These are phyloP conservation scores for Agaricus blazei DNA, from an alignment of 768 basidiomycete species.

Conservation along the genomic window DNA sequence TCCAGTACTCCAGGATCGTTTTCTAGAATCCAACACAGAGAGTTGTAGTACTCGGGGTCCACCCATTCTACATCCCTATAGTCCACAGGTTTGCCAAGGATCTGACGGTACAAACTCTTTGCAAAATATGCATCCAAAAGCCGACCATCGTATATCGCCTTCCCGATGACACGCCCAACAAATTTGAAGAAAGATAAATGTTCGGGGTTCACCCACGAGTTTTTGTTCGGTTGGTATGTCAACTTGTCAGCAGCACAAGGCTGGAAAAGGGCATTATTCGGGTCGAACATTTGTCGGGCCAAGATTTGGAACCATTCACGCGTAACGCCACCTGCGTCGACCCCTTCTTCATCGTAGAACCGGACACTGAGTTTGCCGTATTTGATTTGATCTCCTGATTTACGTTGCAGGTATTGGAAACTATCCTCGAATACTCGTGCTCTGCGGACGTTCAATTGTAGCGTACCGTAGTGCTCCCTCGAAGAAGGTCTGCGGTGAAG, in stretches of 20 bases:
- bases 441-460: conserved; percentile 86
- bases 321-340: conserved; percentile 97
- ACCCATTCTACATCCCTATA: conserved; percentile 97
- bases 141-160: conserved; percentile 95
- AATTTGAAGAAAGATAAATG: conserved; percentile 98
- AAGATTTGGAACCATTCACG: conserved; percentile 99
- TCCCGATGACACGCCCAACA: conserved; percentile 95
- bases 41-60: conserved; percentile 98
- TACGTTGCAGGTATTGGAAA: conserved; percentile 85
- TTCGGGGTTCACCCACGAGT: conserved; percentile 91
- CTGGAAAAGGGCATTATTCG: conserved; percentile 97
- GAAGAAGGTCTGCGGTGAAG: conserved; percentile 77
- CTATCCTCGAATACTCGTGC: conserved; percentile 97
- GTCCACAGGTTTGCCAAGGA: conserved; percentile 91
- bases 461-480: conserved; percentile 76
- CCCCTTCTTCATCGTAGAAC: conserved; percentile 96
- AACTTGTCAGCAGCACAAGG: conserved; percentile 93
- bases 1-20: conserved; percentile 88
- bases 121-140: conserved; percentile 98
- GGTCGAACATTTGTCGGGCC: conserved; percentile 98
- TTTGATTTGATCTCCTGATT: conserved; percentile 94
- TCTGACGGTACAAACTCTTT: conserved; percentile 91
- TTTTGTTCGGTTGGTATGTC: conserved; percentile 95
- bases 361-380: conserved; percentile 95
- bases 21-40: conserved; percentile 95